Base-by-base conservation (phyloP, 768 basidiomycete genomes). In the Boletus barrowsii region DNA sequence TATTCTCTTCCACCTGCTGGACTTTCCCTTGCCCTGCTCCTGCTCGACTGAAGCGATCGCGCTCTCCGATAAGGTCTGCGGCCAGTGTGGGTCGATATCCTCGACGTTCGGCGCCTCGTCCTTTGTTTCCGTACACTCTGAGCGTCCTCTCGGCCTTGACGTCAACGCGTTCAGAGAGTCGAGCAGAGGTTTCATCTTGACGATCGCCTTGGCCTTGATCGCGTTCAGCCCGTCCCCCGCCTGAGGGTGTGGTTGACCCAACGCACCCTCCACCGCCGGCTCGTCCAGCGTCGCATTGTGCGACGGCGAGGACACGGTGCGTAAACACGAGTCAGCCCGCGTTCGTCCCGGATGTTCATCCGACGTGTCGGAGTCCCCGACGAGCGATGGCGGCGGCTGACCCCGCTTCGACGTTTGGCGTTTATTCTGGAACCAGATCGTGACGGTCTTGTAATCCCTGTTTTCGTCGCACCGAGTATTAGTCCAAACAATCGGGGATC, bases 361-460 rank as follows among this genome's bases (percentile, higher is more conserved):
- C 45, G 0, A 6, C 39, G 8, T 39, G 6, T 57, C 22, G 3
- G 22, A 22, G 22, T 22, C 55, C 33, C 33, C 33, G 33, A 35
- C 3, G 29, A 8, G 29, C 9, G 22, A 22, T 22, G 22, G 43
- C 17, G 24, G 42, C 24, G 39, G 51, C 50, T 57, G 66, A 47
- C 54, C 47, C 24, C 68, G 65, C 53, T 76, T 77, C 45, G 72
- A 53, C 35, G 69, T 84, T 62, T 89, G 86, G 15, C 88, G 83
- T 70, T 83, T 88, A 68, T 90, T 90, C 71, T 90, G 88, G 67
- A 89, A 89, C 88, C 88, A 90, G 39, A 89, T 84, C n/a, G 86
- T 78, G 56, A 79, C 58, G 11, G 76, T 72, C 66, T 77, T 79
- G 63, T 76, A 63, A 36, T 76, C 73, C 67, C 77, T 79, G 18